Evolutionary conservation across 805 yeast genomes (phyloP), one percentile per base, ranked within the genome.

Genomic region (Kodamaea sagamina): DNA sequence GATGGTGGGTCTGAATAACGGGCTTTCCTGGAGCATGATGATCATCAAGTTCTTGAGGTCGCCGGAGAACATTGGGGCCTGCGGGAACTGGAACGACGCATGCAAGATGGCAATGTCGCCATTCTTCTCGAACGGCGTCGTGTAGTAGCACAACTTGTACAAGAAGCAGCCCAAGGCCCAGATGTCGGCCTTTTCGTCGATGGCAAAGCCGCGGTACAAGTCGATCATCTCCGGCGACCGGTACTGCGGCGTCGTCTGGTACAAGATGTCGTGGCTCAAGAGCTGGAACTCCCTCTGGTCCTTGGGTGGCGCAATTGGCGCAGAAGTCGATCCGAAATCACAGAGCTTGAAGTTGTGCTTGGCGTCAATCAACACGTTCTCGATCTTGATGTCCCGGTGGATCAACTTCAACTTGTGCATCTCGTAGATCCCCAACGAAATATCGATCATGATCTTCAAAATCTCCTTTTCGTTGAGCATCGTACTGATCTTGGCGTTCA

Each of bases 161-260:
- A 93, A 71, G 49, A 93, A 87, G 24, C 93, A 84, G 8, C 99
- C 99, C 37, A 92, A 68, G 0, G 99, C 99, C 99, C 99, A 92
- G 37, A 92, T 86, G 65, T 92, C 99, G 6, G 92, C 76, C 63
- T 89, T 89, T 55, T 90, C 95, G 63, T 92, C 93, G 31, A 92
- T 86, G 1, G 97, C 93, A 36, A 81, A 68, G 5, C 89, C 86
- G 36, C 89, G 72, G 59, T 84, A 84, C 18, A 90, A 73, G 63
- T 92, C 97, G 44, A 92, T 79, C 98, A 92, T 93, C 60, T 92
- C 99, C 0, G 99, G 99, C 0, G 95, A 75, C 49, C 99, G 73
- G 61, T 92, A 92, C 63, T 93, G 99, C 11, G 96, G 96, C 3
- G 99, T 92, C 0, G 99, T 92, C 58, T 92, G 95, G 49, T 83